Percentiles rank a stretch among this genome's conserved stretches.
Conservation (phyloP, 768 basidiomycete species). For the Termitomyces sp. region DNA sequence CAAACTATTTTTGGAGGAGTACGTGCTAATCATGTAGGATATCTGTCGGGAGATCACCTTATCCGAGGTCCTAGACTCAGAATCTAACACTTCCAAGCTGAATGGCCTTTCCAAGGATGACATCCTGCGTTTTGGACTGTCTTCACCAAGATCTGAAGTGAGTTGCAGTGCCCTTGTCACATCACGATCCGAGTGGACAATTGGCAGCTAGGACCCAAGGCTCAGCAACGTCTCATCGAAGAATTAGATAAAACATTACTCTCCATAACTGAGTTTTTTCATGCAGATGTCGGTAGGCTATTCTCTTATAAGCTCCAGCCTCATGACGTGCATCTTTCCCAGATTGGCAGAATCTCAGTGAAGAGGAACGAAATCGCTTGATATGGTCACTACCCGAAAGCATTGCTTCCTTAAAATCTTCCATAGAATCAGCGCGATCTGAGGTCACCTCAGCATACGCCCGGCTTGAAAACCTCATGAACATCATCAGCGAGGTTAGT, state of each 20-base stretch:
- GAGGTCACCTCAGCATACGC: slow-evolving; percentile 4
- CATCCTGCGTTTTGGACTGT: slow-evolving; percentile 13
- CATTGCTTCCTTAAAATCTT: slow-evolving; percentile 5
- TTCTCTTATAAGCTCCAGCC: background rate
- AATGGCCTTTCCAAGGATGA: slow-evolving; percentile 5
- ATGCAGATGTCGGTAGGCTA: slow-evolving; percentile 17
- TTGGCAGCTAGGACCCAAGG: slow-evolving; percentile 7
- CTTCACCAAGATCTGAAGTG: slow-evolving; percentile 10
- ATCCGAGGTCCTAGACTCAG: background rate
- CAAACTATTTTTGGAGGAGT: too few relatives aligned
- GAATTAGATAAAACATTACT: slow-evolving; percentile 18
- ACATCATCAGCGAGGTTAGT: slow-evolving; percentile 12
- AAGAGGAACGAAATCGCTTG: slow-evolving; percentile 5
- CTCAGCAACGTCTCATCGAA: slow-evolving; percentile 18
- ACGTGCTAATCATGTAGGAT: background rate
- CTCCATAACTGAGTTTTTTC: slow-evolving; percentile 20
- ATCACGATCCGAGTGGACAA: background rate
- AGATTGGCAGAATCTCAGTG: slow-evolving; percentile 12
- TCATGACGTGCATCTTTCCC: background rate
- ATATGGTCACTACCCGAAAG: slow-evolving; percentile 7
- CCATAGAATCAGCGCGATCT: slow-evolving; percentile 6
- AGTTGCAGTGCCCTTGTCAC: background rate
- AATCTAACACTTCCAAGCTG: too few relatives aligned
- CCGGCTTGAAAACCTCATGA: slow-evolving; percentile 9
- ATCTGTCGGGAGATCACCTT: slow-evolving; percentile 9